Percentiles rank a stretch among this genome's conserved stretches.
Conservation (phyloP, 495 filamentous ascomycete genomes). For the Lasiosphaeria hispida region DNA sequence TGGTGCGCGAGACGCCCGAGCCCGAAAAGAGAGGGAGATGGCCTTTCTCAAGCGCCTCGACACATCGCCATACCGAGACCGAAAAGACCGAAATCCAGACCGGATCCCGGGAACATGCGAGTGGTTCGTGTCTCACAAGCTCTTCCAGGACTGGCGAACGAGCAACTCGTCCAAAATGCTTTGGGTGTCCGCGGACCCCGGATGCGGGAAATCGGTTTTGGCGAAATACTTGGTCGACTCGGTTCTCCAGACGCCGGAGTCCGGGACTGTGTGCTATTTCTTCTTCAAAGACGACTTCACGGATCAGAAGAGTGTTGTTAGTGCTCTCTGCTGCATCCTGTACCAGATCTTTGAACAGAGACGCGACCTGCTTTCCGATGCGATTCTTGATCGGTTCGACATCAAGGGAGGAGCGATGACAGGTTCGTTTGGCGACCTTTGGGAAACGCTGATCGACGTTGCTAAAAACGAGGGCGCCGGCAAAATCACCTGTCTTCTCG, state of each 20-base stretch:
- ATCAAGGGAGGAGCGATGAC: constrained; percentile 20
- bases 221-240: constrained; percentile 45
- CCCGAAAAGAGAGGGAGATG: no score
- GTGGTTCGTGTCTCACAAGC: constrained; percentile 38
- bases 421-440: constrained; percentile 37
- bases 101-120: constrained; percentile 39
- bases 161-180: constrained; percentile 28
- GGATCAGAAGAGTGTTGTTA: constrained; percentile 6
- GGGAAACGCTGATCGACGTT: constrained; percentile 38
- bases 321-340: constrained; percentile 45
- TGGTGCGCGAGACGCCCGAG: no score
- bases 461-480: constrained; percentile 35
- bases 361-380: constrained; percentile 31
- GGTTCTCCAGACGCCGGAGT: constrained; percentile 20
- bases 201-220: constrained; percentile 56
- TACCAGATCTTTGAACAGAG: constrained; percentile 44
- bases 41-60: constrained; percentile 1
- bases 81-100: constrained; percentile 41
- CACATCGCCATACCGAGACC: constrained; percentile 32
- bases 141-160: constrained; percentile 35
- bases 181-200: constrained; percentile 54
- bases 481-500: constrained; percentile 49
- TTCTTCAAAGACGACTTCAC: constrained; percentile 60
- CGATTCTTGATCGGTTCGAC: constrained; percentile 22
- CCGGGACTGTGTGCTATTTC: constrained; percentile 47